Evolutionary conservation across 75 land plant species (phyloP).

Genomic region (Cunninghamia lanceolata): DNA sequence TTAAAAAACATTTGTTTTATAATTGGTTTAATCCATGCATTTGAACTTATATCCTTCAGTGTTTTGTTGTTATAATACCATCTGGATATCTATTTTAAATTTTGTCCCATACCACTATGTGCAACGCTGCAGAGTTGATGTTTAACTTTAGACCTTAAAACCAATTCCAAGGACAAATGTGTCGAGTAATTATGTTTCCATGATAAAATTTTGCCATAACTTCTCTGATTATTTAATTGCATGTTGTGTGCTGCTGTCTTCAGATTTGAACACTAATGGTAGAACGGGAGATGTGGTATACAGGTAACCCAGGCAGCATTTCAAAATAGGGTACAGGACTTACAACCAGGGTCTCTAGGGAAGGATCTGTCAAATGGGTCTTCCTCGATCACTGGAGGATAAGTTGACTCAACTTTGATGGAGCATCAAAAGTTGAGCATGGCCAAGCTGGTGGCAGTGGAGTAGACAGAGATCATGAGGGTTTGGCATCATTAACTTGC

Average conservation of each 20-base stretch:
- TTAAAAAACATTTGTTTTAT: not conserved
- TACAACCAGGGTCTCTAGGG: not conserved
- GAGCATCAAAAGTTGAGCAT: not conserved
- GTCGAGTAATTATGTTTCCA: not conserved
- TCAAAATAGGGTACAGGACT: not conserved
- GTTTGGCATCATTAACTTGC: not conserved
- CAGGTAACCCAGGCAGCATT: not conserved
- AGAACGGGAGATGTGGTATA: not conserved
- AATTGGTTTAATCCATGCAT: slow-evolving; percentile 3
- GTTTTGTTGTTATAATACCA: not conserved
- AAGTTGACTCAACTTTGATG: not conserved
- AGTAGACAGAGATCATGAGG: not conserved
- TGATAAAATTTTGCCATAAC: not conserved
- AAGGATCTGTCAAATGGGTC: not conserved
- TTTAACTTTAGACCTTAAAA: not conserved
- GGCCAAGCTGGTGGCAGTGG: not conserved
- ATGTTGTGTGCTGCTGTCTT: not conserved
- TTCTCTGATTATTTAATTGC: not conserved
- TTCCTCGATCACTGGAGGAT: not conserved
- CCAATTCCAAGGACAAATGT: not conserved
- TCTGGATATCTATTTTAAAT: not conserved
- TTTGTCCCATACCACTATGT: not conserved
- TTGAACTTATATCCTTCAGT: not conserved
- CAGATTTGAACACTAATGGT: not conserved
- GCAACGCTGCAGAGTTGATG: not conserved